Base-by-base conservation (phyloP, 1,284 basidiomycete species). In the Ceratobasidium sp. region DNA sequence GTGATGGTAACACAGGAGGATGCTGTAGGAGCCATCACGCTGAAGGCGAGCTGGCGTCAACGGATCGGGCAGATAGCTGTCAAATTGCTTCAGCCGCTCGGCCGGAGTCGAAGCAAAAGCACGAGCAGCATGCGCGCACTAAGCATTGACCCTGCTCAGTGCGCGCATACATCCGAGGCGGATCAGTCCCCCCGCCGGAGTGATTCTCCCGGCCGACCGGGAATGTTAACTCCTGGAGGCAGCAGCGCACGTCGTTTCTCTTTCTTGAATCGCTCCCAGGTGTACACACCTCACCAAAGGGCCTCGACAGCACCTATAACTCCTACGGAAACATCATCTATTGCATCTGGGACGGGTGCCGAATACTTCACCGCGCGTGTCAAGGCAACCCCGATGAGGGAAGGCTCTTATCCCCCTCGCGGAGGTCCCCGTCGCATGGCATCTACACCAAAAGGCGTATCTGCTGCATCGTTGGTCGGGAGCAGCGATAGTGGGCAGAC, bases 1-100 rank as follows among this genome's bases (percentile, higher is more conserved):
- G 88, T 93, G 67, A 85, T 88, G 67, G 91, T 97, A 36, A 93
- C 93, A 0, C 88, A 89, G n/a, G 90, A 90, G 73, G 97, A 98
- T 78, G 91, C 96, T 2, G 89, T 88, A 27, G 90, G 89, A 24
- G 96, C 95, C 8, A 73, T 78, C 69, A 78, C 77, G 6, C 31
- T 76, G 47, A 78, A 76, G 71, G 71, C 76, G 45, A 75, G 48
- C 59, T 73, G 71, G 71, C 57, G 59, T 22, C 62, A 74, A 67
- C 44, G 56, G 50, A 47, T 67, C 50, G 64, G 72, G 17, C 53
- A 63, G 47, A 8, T 63, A 45, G 71, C 71, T 31, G 48, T 31
- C 27, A 60, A 71, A 33, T 59, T 73, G 14, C 59, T 75, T 33
- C 66, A 64, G 29, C 62, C 59, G 59, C 59, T 75, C 31, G 75